These are phyloP conservation scores for Sextonia rubra DNA, from an alignment of 164 flowering plant species.

Conservation along the genomic window DNA sequence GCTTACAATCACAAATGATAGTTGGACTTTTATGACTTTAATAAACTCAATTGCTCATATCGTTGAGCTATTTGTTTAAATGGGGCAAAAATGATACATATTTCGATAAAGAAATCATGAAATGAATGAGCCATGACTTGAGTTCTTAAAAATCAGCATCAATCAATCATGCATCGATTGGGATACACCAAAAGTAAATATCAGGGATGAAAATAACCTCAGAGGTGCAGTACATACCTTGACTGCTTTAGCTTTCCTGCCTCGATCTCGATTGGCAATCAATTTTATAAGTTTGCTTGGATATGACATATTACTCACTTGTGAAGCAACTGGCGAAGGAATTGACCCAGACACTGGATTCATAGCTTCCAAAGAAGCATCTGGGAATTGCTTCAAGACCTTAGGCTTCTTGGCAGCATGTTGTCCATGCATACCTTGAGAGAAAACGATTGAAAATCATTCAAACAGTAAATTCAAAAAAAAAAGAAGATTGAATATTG, in stretches of 20 bases:
- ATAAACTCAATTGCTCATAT: too few relatives aligned
- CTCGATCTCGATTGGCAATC: slow-evolving; percentile 68
- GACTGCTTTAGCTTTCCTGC: slow-evolving; percentile 58
- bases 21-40: too few relatives aligned
- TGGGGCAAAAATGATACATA: neutral
- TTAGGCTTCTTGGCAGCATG: slow-evolving; percentile 68
- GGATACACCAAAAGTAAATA: neutral
- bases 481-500: neutral
- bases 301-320: slow-evolving; percentile 91
- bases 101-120: neutral
- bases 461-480: neutral
- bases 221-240: slow-evolving; percentile 47
- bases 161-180: neutral
- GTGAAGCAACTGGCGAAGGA: slow-evolving; percentile 92
- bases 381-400: slow-evolving; percentile 56
- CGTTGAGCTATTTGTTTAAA: neutral
- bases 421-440: slow-evolving; percentile 61
- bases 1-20: neutral
- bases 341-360: slow-evolving; percentile 50
- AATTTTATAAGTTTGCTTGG: slow-evolving; percentile 66
- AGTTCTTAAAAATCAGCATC: neutral
- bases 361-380: slow-evolving; percentile 51
- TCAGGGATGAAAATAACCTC: neutral
- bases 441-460: slow-evolving; percentile 8
- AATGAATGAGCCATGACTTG: neutral